These are phyloP conservation scores for Solanum chilense DNA, from an alignment of 257 asterid genomes.

Conservation along the genomic window DNA sequence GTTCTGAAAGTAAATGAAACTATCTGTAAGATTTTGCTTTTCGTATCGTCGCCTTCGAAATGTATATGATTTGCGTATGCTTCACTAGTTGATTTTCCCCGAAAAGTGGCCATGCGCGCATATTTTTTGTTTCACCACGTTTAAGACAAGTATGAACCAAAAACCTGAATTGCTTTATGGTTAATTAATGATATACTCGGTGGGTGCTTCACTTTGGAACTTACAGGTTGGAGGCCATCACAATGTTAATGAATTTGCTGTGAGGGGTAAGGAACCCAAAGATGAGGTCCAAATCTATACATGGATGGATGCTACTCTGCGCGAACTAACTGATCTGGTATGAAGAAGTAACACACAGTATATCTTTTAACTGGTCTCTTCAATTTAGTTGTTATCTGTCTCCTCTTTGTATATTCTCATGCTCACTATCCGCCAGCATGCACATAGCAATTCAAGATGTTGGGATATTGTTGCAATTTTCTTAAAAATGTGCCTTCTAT, in stretches of 20 bases:
- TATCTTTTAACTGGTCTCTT: neutral
- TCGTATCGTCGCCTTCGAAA: neutral
- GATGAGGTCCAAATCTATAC: conserved; percentile 98
- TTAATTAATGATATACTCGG: neutral
- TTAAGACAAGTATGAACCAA: neutral
- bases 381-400: neutral
- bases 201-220: neutral
- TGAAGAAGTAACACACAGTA: neutral
- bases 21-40: neutral
- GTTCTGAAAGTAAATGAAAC: neutral
- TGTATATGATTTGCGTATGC: neutral
- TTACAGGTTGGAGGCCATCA: conserved; percentile 87
- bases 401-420: neutral
- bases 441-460: neutral
- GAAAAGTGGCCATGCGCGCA: neutral
- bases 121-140: neutral
- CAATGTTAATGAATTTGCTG: conserved; percentile 69
- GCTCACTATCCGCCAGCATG: neutral
- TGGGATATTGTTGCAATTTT: neutral
- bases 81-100: neutral
- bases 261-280: conserved; percentile 97
- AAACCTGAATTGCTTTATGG: neutral
- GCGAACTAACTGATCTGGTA: conserved; percentile 98
- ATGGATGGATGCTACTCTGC: conserved; percentile 98
- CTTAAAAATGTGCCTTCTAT: neutral